A percentile compares a stretch with the other conserved stretches of the same genome.
These are phyloP conservation scores for Suillus hirtellus DNA, from an alignment of 768 basidiomycete genomes.

Conservation along the genomic window DNA sequence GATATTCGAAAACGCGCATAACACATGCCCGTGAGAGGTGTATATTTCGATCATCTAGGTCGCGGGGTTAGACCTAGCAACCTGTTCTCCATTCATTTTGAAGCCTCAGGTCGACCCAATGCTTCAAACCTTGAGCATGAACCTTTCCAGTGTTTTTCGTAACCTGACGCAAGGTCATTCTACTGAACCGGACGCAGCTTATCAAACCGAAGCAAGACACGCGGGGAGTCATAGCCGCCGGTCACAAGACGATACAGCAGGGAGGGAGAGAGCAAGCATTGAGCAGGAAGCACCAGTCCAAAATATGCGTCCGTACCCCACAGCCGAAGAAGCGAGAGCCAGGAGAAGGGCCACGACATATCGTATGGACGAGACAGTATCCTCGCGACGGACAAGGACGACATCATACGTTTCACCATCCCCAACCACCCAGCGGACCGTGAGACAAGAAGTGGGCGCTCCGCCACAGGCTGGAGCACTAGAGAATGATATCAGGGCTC, in stretches of 20 bases:
- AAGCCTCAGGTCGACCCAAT: background rate
- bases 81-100: background rate
- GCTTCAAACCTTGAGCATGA: background rate
- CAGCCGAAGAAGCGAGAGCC: background rate
- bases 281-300: background rate
- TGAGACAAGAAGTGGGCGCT: background rate
- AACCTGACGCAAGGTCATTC: background rate
- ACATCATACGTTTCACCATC: background rate
- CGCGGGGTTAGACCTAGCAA: background rate
- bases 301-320: background rate
- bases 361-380: background rate
- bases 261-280: background rate
- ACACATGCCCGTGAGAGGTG: slow-evolving; percentile 8
- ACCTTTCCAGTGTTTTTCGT: background rate
- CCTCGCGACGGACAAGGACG: background rate
- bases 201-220: background rate
- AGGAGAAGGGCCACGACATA: too few species aligned
- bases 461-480: too few species aligned
- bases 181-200: background rate
- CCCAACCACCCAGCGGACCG: background rate
- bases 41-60: background rate
- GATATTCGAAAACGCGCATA: slow-evolving; percentile 1
- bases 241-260: background rate
- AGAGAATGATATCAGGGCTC: background rate
- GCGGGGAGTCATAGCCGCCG: background rate